A percentile compares a stretch with the other conserved stretches of the same genome.
Evolutionary conservation across 306 rosid species (phyloP).

Genomic region (Comarum palustre): DNA sequence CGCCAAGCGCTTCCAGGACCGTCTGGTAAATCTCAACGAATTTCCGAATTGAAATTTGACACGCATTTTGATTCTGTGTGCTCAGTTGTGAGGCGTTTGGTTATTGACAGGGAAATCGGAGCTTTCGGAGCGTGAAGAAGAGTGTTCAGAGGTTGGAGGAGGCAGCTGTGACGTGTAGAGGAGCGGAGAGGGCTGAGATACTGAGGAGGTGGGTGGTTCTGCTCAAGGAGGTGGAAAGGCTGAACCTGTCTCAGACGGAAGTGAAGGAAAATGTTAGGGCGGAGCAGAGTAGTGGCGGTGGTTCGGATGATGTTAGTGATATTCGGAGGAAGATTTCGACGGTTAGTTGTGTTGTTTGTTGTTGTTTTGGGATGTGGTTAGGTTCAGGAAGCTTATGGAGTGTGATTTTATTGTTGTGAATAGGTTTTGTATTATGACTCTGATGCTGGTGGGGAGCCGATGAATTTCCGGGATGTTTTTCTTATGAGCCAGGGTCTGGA

Average conservation of each 20-base stretch:
- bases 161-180: constrained; percentile 72
- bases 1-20: constrained; percentile 89
- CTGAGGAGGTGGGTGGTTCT: constrained; percentile 81
- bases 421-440: constrained; percentile 80
- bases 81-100: neutral
- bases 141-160: constrained; percentile 82
- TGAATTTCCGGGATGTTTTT: constrained; percentile 83
- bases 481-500: constrained; percentile 97
- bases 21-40: constrained; percentile 49
- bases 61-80: neutral
- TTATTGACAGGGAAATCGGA: constrained; percentile 55
- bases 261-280: constrained; percentile 44
- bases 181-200: constrained; percentile 69
- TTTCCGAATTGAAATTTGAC: neutral
- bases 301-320: constrained; percentile 58
- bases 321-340: constrained; percentile 57
- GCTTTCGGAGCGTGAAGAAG: constrained; percentile 58
- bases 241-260: constrained; percentile 48
- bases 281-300: constrained; percentile 44
- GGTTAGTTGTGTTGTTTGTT: constrained; percentile 39
- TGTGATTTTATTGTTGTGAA: neutral
- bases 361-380: neutral
- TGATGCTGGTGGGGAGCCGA: constrained; percentile 80
- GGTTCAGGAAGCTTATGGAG: neutral
- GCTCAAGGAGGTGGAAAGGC: constrained; percentile 69